A percentile compares a stretch with the other conserved stretches of the same genome.
phyloP scores from a whole-genome alignment of 2,329 filamentous ascomycete genomes.

The Aspergillus sp. region DNA sequence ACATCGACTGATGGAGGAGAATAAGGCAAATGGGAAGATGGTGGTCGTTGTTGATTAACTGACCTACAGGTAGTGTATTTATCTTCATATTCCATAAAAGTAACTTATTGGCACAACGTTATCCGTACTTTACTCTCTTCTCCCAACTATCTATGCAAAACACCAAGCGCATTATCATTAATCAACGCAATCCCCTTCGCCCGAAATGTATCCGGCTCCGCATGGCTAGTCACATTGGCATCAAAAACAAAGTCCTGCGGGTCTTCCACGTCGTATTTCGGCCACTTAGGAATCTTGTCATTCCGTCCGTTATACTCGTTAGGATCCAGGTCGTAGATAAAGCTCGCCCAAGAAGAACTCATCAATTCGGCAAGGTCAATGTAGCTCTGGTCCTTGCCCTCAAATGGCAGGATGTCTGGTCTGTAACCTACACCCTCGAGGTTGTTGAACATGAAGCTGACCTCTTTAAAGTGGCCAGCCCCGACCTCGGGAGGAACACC shows the following conservation, averaged over 20 bases:
- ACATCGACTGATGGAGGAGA: slow-evolving; percentile 9
- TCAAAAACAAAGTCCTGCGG: slow-evolving; percentile 11
- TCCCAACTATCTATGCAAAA: neutral
- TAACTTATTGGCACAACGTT: too few species aligned
- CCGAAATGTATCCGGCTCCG: slow-evolving; percentile 9
- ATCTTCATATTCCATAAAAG: too few species aligned
- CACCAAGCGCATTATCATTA: slow-evolving; percentile 1
- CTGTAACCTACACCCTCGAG: slow-evolving; percentile 1
- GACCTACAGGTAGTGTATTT: too few species aligned
- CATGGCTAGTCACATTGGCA: slow-evolving; percentile 1
- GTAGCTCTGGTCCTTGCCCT: neutral
- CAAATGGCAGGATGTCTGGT: neutral
- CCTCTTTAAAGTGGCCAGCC: neutral
- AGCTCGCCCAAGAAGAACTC: slow-evolving; percentile 15
- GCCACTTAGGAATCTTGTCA: slow-evolving; percentile 2
- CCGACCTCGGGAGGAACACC: slow-evolving; percentile 10
- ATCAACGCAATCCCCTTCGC: slow-evolving; percentile 1
- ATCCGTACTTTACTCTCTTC: too few species aligned
- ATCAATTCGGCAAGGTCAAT: slow-evolving; percentile 1
- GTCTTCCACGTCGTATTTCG: neutral
- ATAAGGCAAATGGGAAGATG: slow-evolving; percentile 10
- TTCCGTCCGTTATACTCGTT: neutral
- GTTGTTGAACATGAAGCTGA: slow-evolving; percentile 9
- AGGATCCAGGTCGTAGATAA: slow-evolving; percentile 6
- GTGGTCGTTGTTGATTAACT: neutral